Evolutionary conservation across 1,284 basidiomycete genomes (phyloP).

Genomic region (Cryptococcus depauperatus): DNA sequence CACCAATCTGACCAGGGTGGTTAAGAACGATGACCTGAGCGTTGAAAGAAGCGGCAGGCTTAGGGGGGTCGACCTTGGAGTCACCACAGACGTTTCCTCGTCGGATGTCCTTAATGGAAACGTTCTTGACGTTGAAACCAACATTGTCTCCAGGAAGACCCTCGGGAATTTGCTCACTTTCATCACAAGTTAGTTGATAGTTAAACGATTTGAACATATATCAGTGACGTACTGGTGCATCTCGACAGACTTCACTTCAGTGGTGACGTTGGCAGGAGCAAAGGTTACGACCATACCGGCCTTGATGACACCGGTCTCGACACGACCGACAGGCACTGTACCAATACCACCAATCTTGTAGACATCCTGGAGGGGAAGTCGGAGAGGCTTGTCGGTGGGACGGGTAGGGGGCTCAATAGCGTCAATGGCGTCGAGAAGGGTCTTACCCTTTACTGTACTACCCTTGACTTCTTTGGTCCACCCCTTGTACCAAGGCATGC

Average conservation of each 20-base stretch:
- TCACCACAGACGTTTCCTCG: constrained; percentile 98
- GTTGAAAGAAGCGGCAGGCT: constrained; percentile 98
- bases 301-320: constrained; percentile 99
- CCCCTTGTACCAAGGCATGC: constrained; percentile 99
- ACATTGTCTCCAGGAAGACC: constrained; percentile 97
- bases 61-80: constrained; percentile 99
- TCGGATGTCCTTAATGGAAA: constrained; percentile 98
- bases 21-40: constrained; percentile 99
- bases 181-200: constrained; percentile 56
- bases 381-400: constrained; percentile 98
- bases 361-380: constrained; percentile 99
- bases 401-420: constrained; percentile 96
- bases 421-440: constrained; percentile 98
- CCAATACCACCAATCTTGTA: constrained; percentile 99
- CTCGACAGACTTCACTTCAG: constrained; percentile 99
- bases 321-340: constrained; percentile 99
- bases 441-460: constrained; percentile 92
- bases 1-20: constrained; percentile 99
- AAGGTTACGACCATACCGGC: constrained; percentile 98
- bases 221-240: constrained; percentile 78
- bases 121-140: constrained; percentile 69
- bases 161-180: constrained; percentile 96
- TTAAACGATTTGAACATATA: constrained; percentile 77
- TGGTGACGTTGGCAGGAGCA: constrained; percentile 95
- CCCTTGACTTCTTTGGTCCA: constrained; percentile 94